Evolutionary conservation across 208 protist genomes (phyloP).

Genomic region (Leishmania tropica): DNA sequence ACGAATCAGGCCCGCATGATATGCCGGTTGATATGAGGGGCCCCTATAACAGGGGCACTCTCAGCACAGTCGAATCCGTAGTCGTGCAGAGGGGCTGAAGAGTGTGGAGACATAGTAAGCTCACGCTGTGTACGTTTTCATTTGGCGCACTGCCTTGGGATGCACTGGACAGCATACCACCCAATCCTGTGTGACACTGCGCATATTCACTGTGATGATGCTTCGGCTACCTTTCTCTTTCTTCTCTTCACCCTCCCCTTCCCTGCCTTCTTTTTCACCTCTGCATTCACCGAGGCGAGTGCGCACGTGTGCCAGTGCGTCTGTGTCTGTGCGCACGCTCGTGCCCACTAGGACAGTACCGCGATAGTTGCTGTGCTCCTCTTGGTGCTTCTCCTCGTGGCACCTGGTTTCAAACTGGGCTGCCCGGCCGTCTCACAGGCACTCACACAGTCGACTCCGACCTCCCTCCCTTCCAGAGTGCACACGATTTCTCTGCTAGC

Average conservation of each 20-base stretch:
- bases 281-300: neutral
- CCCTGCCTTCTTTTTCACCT: neutral
- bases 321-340: neutral
- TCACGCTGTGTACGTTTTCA: neutral
- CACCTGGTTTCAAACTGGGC: neutral
- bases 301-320: neutral
- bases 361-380: neutral
- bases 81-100: neutral
- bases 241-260: neutral
- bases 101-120: neutral
- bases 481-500: neutral
- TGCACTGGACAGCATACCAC: neutral
- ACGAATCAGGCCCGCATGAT: neutral
- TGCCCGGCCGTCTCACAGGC: neutral
- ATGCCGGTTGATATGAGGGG: neutral
- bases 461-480: neutral
- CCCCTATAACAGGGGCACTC: neutral
- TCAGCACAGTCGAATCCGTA: neutral
- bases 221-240: conserved; percentile 1
- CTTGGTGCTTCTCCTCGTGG: neutral
- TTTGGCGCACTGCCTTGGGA: neutral
- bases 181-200: too few species aligned
- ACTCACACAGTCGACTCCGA: neutral
- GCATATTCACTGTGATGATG: neutral
- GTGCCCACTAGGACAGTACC: neutral